Conservation (phyloP, 2,329 filamentous ascomycete species). For the Ophiostoma perfectum region DNA sequence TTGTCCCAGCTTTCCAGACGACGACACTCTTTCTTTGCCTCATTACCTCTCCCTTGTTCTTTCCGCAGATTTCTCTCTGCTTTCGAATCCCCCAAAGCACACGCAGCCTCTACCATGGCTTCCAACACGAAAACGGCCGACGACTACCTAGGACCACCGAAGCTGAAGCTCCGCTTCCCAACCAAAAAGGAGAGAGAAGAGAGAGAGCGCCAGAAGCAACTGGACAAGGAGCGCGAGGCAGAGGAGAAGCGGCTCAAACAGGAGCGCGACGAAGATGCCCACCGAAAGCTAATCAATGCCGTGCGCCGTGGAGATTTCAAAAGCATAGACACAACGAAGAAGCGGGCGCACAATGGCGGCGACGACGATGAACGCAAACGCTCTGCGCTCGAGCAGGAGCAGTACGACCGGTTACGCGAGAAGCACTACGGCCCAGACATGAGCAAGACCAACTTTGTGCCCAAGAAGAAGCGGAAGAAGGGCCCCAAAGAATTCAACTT, state of each 20-base stretch:
- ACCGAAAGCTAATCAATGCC: conserved; percentile 27
- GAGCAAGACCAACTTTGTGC: conserved; percentile 78
- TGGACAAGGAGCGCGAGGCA: conserved; percentile 55
- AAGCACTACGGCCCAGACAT: conserved; percentile 89
- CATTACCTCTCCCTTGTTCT: background rate
- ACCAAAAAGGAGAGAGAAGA: conserved; percentile 64
- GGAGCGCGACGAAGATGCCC: conserved; percentile 25
- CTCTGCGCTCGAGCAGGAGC: conserved; percentile 53
- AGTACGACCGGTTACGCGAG: conserved; percentile 68
- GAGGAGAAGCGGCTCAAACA: conserved; percentile 32
- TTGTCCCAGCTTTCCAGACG: background rate
- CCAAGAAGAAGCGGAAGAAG: conserved; percentile 89
- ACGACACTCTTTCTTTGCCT: too few species aligned
- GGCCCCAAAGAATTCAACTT: conserved; percentile 98
- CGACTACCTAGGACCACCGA: conserved; percentile 18
- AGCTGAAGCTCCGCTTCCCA: conserved; percentile 16
- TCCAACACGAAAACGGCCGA: background rate
- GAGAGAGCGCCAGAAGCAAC: conserved; percentile 70
- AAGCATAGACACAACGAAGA: conserved; percentile 29
- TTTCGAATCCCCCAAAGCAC: background rate
- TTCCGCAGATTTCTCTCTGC: too few species aligned
- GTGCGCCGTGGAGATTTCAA: conserved; percentile 25
- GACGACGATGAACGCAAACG: conserved; percentile 30
- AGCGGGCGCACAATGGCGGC: conserved; percentile 24
- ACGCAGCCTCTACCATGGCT: background rate